Conservation (phyloP, 768 basidiomycete genomes). For the Aureoboletus auriporus region DNA sequence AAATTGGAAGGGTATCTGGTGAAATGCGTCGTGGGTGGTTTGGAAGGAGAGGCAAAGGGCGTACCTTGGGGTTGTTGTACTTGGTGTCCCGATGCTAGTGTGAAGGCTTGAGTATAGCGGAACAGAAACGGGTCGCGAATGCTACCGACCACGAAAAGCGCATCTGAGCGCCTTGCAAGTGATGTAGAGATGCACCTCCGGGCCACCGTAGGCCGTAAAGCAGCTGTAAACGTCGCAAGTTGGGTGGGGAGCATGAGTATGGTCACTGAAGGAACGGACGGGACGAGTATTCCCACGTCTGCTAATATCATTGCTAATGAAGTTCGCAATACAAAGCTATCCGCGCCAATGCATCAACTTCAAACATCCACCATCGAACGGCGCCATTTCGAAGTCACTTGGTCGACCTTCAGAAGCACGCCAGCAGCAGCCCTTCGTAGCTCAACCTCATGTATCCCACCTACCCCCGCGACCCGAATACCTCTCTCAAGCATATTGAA, state of each 20-base stretch:
- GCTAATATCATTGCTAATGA: too few relatives aligned
- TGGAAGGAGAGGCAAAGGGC: slow-evolving; percentile 7
- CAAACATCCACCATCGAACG: slow-evolving; percentile 53
- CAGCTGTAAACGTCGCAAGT: slow-evolving; percentile 8
- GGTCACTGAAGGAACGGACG: neutral
- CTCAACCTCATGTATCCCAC: slow-evolving; percentile 60
- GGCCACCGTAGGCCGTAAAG: slow-evolving; percentile 14
- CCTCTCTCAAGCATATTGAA: slow-evolving; percentile 67
- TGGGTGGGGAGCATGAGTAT: slow-evolving; percentile 21
- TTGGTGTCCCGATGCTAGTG: slow-evolving; percentile 88
- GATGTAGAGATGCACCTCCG: slow-evolving; percentile 36
- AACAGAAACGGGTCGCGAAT: slow-evolving; percentile 3
- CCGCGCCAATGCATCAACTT: slow-evolving; percentile 5
- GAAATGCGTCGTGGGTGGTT: neutral
- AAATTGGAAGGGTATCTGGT: slow-evolving; percentile 88
- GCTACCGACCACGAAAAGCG: slow-evolving; percentile 77
- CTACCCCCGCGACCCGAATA: slow-evolving; percentile 52
- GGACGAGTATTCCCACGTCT: slow-evolving; percentile 12
- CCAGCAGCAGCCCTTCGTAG: slow-evolving; percentile 72
- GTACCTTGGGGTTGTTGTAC: slow-evolving; percentile 89
- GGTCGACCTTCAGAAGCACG: slow-evolving; percentile 76
- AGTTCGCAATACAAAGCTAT: too few relatives aligned
- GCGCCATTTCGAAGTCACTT: slow-evolving; percentile 63
- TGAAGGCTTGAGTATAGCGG: slow-evolving; percentile 12
- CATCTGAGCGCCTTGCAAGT: slow-evolving; percentile 61